phyloP scores from a whole-genome alignment of 805 yeast genomes.

The Kodamaea lidongshanica region DNA sequence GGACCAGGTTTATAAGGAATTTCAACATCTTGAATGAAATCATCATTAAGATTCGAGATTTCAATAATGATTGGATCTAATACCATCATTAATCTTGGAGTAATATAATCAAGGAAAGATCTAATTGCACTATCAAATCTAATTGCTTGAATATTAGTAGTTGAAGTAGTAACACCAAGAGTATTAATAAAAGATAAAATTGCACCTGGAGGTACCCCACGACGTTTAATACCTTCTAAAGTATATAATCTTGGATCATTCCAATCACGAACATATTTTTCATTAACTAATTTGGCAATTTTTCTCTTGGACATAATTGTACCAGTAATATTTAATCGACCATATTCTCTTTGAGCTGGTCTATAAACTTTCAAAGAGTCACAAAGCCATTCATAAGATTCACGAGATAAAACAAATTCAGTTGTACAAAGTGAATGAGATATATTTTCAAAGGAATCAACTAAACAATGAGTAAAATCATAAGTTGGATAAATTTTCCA shows the following conservation, averaged over 20 bases:
- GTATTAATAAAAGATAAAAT: slow-evolving; percentile 88
- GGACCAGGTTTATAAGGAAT: slow-evolving; percentile 90
- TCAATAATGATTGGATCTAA: slow-evolving; percentile 80
- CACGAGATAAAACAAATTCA: slow-evolving; percentile 86
- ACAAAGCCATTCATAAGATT: slow-evolving; percentile 97
- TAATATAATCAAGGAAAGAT: slow-evolving; percentile 77
- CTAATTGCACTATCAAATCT: slow-evolving; percentile 90
- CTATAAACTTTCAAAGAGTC: slow-evolving; percentile 91
- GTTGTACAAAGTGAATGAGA: slow-evolving; percentile 95
- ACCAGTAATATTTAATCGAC: slow-evolving; percentile 91
- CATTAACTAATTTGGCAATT: slow-evolving; percentile 86
- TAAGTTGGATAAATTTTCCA: slow-evolving; percentile 99
- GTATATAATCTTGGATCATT: slow-evolving; percentile 97
- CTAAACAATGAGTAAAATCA: slow-evolving; percentile 98
- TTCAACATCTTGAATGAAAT: slow-evolving; percentile 59
- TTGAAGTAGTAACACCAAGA: slow-evolving; percentile 92
- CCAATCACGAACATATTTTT: slow-evolving; percentile 85
- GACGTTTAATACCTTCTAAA: slow-evolving; percentile 86
- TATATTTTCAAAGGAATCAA: slow-evolving; percentile 94
- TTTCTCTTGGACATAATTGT: slow-evolving; percentile 93
- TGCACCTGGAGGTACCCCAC: slow-evolving; percentile 99
- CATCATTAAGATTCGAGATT: slow-evolving; percentile 74
- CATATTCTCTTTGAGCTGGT: slow-evolving; percentile 98
- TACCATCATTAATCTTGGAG: slow-evolving; percentile 93
- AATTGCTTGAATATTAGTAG: slow-evolving; percentile 82